Base-by-base conservation (phyloP, 306 rosid genomes). In the Prunus campanulata region DNA sequence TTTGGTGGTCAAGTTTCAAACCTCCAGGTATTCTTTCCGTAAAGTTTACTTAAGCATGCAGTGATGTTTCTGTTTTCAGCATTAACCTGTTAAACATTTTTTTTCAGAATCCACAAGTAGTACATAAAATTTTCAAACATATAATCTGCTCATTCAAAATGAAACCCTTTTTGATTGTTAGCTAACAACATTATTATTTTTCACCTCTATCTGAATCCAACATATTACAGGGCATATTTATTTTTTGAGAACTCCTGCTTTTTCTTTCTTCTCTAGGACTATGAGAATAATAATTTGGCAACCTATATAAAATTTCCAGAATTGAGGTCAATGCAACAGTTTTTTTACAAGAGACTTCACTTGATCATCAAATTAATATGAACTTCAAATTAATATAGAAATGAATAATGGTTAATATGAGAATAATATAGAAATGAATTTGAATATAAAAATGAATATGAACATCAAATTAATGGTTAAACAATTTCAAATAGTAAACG, bases 1-100 rank as follows among this genome's bases (percentile, higher is more conserved):
- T 95, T 95, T 84, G 98, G 98, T 27, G 98, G 98, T 71, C 96
- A 62, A 62, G 98, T 95, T 81, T 95, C 98, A 79, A 95, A 95
- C 76, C 96, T 95, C 78, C 98, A 95, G 96, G 98, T 95, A 82
- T 54, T 66, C 62, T 57, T 73, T 68, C 27, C 42, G 66, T 64
- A 66, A 56, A 63, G 39, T 78, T 59, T 62, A 42, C 68, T 66
- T n/a, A 12, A 10, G 55, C 18, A 20, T 60, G 60, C 32, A 47
- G 42, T 72, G 74, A 55, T 35, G n/a, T 44, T 74, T 70, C 62
- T 52, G 61, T 24, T 66, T 71, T 35, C 73, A 72, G 60, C 24
- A 14, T 30, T 6, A 61, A 61, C 29, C 29, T 69, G 22, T 22
- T 12, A 9, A 52, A 59, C 18, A 30, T 27, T 10, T 60, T 55